Evolutionary conservation across 805 yeast genomes (phyloP).

Genomic region (Starmera quercuum): DNA sequence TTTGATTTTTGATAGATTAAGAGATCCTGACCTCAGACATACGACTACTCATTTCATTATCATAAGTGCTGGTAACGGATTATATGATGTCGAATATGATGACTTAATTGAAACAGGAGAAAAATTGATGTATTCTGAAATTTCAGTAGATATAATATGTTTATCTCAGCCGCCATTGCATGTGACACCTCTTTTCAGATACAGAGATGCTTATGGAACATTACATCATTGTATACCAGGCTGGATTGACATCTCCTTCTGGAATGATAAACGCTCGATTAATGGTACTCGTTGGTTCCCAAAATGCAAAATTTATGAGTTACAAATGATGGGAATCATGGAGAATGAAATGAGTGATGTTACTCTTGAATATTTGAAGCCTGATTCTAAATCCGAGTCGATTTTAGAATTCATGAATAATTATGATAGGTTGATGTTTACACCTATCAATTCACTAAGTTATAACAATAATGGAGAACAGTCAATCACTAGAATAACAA

Average conservation of each 20-base stretch:
- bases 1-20: slow-evolving; percentile 65
- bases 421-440: slow-evolving; percentile 57
- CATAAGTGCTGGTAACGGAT: slow-evolving; percentile 88
- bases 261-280: slow-evolving; percentile 49
- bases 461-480: slow-evolving; percentile 1
- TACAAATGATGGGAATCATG: slow-evolving; percentile 98
- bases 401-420: slow-evolving; percentile 55
- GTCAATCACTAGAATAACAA: not conserved
- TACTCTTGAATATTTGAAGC: slow-evolving; percentile 51
- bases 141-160: slow-evolving; percentile 84
- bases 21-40: slow-evolving; percentile 80
- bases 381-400: slow-evolving; percentile 23
- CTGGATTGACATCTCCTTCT: slow-evolving; percentile 93
- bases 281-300: slow-evolving; percentile 76
- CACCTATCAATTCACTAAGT: slow-evolving; percentile 7
- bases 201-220: slow-evolving; percentile 41
- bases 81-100: slow-evolving; percentile 84
- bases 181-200: slow-evolving; percentile 82
- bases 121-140: slow-evolving; percentile 68
- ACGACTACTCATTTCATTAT: slow-evolving; percentile 87
- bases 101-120: slow-evolving; percentile 68
- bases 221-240: slow-evolving; percentile 78
- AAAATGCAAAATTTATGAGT: slow-evolving; percentile 84
- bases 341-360: slow-evolving; percentile 77
- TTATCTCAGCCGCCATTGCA: slow-evolving; percentile 88